Conservation (phyloP, 163 green algal genomes). For the Scenedesmus sp. region DNA sequence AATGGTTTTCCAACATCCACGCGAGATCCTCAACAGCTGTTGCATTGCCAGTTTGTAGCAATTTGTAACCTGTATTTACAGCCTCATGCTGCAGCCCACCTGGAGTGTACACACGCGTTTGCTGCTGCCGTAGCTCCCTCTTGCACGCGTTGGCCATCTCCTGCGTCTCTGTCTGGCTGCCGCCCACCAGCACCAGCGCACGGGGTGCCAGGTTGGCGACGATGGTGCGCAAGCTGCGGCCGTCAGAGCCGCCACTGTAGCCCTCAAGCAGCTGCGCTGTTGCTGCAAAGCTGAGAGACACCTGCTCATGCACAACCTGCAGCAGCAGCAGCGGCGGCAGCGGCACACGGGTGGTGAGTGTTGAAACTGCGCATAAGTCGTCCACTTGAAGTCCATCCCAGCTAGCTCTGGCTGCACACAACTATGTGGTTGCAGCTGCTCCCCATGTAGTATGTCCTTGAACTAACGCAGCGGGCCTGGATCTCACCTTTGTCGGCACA, state of each 20-base stretch:
- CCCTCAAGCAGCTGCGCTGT: slow-evolving; percentile 52
- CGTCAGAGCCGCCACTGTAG: slow-evolving; percentile 80
- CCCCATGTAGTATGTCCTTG: background rate
- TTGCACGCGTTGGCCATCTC: slow-evolving; percentile 1
- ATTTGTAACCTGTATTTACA: too few species aligned
- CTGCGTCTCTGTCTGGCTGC: background rate
- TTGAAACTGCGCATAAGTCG: background rate
- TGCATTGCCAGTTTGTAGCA: background rate
- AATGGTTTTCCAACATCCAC: too few species aligned
- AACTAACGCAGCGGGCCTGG: too few species aligned
- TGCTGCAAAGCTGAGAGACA: slow-evolving; percentile 21
- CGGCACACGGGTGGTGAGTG: background rate
- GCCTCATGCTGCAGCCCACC: background rate
- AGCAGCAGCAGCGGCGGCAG: background rate
- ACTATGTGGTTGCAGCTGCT: background rate
- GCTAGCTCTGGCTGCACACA: background rate
- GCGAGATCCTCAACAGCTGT: too few species aligned
- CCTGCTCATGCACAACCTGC: slow-evolving; percentile 36
- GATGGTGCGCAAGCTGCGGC: slow-evolving; percentile 76
- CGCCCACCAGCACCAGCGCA: slow-evolving; percentile 77
- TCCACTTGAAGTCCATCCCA: slow-evolving; percentile 36
- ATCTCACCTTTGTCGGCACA: slow-evolving; percentile 68
- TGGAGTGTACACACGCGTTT: slow-evolving; percentile 32
- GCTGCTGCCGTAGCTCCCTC: slow-evolving; percentile 1
- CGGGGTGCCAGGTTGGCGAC: slow-evolving; percentile 78